A percentile compares a stretch with the other conserved stretches of the same genome.
Conservation (phyloP, 495 filamentous ascomycete genomes). For the Penicillium lagena region DNA sequence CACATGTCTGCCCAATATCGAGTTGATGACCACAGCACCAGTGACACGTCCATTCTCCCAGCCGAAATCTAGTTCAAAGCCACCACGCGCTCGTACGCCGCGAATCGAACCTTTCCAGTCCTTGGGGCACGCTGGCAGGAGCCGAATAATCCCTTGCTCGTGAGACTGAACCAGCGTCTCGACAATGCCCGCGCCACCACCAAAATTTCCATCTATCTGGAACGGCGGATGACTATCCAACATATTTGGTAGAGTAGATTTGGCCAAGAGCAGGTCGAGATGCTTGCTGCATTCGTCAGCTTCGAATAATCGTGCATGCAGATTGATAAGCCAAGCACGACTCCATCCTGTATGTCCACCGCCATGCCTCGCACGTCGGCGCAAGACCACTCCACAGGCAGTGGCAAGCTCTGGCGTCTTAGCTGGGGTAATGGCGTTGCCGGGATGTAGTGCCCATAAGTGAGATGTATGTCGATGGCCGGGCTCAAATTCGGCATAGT, state of each 20-base stretch:
- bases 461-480: slow-evolving; percentile 46
- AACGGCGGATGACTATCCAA: slow-evolving; percentile 38
- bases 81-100: slow-evolving; percentile 35
- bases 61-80: slow-evolving; percentile 30
- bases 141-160: slow-evolving; percentile 30
- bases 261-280: slow-evolving; percentile 27
- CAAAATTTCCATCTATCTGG: slow-evolving; percentile 52
- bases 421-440: slow-evolving; percentile 16
- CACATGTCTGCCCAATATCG: slow-evolving; percentile 5
- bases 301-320: slow-evolving; percentile 24
- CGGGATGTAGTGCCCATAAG: slow-evolving; percentile 36
- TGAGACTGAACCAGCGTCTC: slow-evolving; percentile 49
- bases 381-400: slow-evolving; percentile 31
- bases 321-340: slow-evolving; percentile 40
- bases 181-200: slow-evolving; percentile 37
- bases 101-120: slow-evolving; percentile 28
- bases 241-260: slow-evolving; percentile 34
- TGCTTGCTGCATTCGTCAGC: slow-evolving; percentile 27
- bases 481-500: slow-evolving; percentile 39
- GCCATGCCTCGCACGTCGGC: slow-evolving; percentile 30
- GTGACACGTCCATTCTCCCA: slow-evolving; percentile 23
- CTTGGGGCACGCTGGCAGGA: slow-evolving; percentile 38
- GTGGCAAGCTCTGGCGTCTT: slow-evolving; percentile 19
- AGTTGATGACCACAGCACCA: slow-evolving; percentile 12
- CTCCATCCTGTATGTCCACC: slow-evolving; percentile 46